Percentiles rank a stretch among this genome's conserved stretches.
Conservation (phyloP, 2,329 filamentous ascomycete species). For the Septoria linicola region DNA sequence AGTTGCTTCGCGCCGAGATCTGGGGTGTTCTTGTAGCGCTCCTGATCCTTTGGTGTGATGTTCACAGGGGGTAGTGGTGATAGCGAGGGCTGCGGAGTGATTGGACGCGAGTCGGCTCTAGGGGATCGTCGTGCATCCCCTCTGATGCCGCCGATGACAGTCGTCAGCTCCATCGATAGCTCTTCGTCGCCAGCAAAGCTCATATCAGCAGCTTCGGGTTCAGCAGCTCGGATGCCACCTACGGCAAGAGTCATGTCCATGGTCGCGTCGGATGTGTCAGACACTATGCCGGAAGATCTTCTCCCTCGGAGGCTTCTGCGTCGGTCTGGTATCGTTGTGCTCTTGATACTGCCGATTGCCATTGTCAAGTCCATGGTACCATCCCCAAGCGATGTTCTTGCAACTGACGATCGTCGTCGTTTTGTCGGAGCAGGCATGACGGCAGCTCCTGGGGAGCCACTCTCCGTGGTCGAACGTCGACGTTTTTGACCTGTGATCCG, state of each 20-base stretch:
- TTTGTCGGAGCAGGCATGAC: slow-evolving; percentile 30
- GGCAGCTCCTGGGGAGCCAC: slow-evolving; percentile 34
- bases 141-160: slow-evolving; percentile 48
- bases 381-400: slow-evolving; percentile 41
- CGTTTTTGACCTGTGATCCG: slow-evolving; percentile 50
- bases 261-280: slow-evolving; percentile 48
- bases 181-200: slow-evolving; percentile 45
- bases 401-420: slow-evolving; percentile 40
- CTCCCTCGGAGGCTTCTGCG: slow-evolving; percentile 38
- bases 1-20: slow-evolving; percentile 41
- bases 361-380: slow-evolving; percentile 44
- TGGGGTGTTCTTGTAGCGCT: slow-evolving; percentile 56
- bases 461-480: slow-evolving; percentile 41
- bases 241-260: slow-evolving; percentile 59
- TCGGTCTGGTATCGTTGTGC: slow-evolving; percentile 31
- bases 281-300: slow-evolving; percentile 37
- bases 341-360: slow-evolving; percentile 39
- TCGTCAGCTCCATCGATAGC: slow-evolving; percentile 55
- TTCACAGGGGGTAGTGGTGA: slow-evolving; percentile 29
- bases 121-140: slow-evolving; percentile 32
- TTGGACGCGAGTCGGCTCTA: slow-evolving; percentile 17
- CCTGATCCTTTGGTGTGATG: slow-evolving; percentile 59
- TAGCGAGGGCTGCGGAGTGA: slow-evolving; percentile 49
- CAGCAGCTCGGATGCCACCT: slow-evolving; percentile 41
- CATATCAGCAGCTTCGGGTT: slow-evolving; percentile 22